A percentile compares a stretch with the other conserved stretches of the same genome.
These are phyloP conservation scores for Saturnispora gosingensis DNA, from an alignment of 805 yeast genomes.

Conservation along the genomic window DNA sequence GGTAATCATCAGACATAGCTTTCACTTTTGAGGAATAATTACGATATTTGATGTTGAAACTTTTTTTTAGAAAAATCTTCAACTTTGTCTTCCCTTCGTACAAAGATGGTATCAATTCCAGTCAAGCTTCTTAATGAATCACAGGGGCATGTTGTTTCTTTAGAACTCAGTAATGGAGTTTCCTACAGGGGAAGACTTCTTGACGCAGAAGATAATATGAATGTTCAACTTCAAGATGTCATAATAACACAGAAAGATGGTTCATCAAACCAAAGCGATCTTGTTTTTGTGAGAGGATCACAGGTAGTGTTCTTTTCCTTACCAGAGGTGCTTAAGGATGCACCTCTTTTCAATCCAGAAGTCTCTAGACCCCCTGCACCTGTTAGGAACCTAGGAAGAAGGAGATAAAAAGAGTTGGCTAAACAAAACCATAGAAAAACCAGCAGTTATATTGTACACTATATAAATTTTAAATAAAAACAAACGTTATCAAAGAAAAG, in stretches of 20 bases:
- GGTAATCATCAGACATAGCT: background rate
- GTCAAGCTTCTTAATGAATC: slow-evolving; percentile 66
- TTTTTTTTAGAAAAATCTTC: background rate
- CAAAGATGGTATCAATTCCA: slow-evolving; percentile 64
- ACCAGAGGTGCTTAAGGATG: slow-evolving; percentile 81
- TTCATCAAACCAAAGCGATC: slow-evolving; percentile 62
- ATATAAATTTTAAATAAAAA: background rate
- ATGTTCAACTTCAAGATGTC: slow-evolving; percentile 75
- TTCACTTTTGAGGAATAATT: background rate
- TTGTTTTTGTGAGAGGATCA: slow-evolving; percentile 86
- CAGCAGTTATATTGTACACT: background rate
- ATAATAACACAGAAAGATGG: slow-evolving; percentile 74
- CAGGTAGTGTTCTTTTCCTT: slow-evolving; percentile 75
- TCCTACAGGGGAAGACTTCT: slow-evolving; percentile 79
- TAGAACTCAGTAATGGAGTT: slow-evolving; percentile 80
- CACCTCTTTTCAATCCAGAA: slow-evolving; percentile 69
- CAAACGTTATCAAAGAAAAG: background rate
- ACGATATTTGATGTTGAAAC: background rate
- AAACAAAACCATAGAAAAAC: background rate
- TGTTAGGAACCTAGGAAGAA: slow-evolving; percentile 36
- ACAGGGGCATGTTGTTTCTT: slow-evolving; percentile 72
- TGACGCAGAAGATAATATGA: slow-evolving; percentile 91
- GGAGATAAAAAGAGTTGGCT: background rate
- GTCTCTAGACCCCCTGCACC: slow-evolving; percentile 63
- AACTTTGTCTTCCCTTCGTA: background rate